Evolutionary conservation across 257 asterid genomes (phyloP), one percentile per base, ranked within the genome.

Genomic region (Misopates orontium): DNA sequence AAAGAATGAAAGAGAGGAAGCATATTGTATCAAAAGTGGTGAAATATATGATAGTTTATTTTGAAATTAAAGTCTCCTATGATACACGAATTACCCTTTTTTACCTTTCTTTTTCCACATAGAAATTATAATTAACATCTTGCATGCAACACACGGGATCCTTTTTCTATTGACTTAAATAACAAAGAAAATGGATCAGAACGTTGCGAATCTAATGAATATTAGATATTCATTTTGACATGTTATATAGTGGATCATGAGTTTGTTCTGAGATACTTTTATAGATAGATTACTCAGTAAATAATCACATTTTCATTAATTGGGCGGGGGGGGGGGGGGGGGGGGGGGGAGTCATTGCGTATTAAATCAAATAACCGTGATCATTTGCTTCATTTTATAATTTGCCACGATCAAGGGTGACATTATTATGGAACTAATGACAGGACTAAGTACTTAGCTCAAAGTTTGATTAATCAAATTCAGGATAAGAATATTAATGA

Each of bases 401-500:
- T 56, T 75, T 62, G 75, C 74, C 78, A 54, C 62, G 77, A 73
- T 77, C 77, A 68, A 78, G 83, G 78, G 83, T 57, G 72, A 64
- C 73, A 67, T 44, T 60, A 67, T 71, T 45, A 73, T 78, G 70
- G 58, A 64, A 59, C 60, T 50, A 77, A 73, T 82, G 90, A 82
- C 66, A 78, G 74, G 76, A 80, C 86, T 77, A 82, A 84, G 79
- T 84, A 77, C 73, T 71, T n/a, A 68, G 68, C 45, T 75, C 65
- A 63, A 36, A 57, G 74, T 62, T 78, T 72, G 77, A 75, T 73
- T 51, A 78, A 58, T 75, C 54, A 12, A 63, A 72, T 48, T 51
- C 50, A 61, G 66, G 85, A 83, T 76, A 71, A 77, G 71, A 84
- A 72, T 83, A 71, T 68, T 76, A 74, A 82, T 84, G 72, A 80